These are phyloP conservation scores for Cornus kousa DNA, from an alignment of 148 eudicot species.

Conservation along the genomic window DNA sequence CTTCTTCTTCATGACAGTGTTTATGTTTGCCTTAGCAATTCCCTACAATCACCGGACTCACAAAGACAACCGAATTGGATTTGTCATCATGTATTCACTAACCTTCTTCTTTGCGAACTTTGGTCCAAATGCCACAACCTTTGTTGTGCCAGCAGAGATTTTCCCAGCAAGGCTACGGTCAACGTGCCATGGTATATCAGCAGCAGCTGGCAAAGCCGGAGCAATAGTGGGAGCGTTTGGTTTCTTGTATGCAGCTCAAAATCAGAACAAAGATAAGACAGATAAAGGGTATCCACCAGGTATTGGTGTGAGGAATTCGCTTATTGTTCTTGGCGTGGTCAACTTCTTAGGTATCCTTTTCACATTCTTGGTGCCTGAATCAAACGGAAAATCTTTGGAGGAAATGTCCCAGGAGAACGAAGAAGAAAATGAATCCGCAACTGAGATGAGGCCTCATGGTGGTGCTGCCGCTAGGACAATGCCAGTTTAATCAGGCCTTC, in stretches of 20 bases:
- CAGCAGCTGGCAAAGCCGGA: constrained; percentile 85
- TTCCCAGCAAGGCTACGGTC: constrained; percentile 84
- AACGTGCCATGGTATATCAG: constrained; percentile 86
- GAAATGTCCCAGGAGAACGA: constrained; percentile 69
- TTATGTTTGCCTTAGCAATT: constrained; percentile 76
- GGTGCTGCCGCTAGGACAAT: constrained; percentile 20
- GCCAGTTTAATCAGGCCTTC: constrained; percentile 32
- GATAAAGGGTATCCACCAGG: constrained; percentile 78
- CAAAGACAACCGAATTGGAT: constrained; percentile 57
- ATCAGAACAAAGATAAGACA: constrained; percentile 26
- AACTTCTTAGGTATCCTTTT: constrained; percentile 51
- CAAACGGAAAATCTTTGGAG: constrained; percentile 80
- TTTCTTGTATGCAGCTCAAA: constrained; percentile 67
- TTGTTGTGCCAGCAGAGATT: constrained; percentile 84
- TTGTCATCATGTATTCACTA: constrained; percentile 61
- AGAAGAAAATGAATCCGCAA: constrained; percentile 21
- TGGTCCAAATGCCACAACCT: constrained; percentile 88
- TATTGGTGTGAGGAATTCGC: constrained; percentile 59
- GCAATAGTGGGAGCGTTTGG: constrained; percentile 83
- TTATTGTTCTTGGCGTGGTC: constrained; percentile 53
- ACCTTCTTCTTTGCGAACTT: constrained; percentile 90
- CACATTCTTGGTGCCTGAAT: constrained; percentile 77
- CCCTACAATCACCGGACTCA: constrained; percentile 71
- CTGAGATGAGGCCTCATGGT: constrained; percentile 8
- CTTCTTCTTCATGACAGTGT: constrained; percentile 80